phyloP scores from a whole-genome alignment of 495 filamentous ascomycete genomes.

The Penicillium coffeae region DNA sequence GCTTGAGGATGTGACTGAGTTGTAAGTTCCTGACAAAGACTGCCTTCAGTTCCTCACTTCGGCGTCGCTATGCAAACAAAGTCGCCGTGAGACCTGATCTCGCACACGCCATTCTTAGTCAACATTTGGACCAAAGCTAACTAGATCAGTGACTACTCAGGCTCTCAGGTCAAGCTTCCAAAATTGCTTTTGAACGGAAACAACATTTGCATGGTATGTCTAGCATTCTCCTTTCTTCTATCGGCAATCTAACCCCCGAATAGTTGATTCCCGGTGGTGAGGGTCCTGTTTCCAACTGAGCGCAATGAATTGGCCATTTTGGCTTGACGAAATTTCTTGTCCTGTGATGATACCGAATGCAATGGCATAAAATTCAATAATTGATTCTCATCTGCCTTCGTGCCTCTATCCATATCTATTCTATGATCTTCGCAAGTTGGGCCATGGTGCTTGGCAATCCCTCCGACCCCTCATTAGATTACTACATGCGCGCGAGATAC shows the following conservation, averaged over 20 bases:
- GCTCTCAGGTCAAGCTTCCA: constrained; percentile 76
- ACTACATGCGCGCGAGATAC: no score
- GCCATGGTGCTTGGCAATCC: no score
- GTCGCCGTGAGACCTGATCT: no score
- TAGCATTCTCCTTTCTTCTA: neutral
- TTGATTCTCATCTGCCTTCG: neutral
- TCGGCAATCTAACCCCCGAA: constrained; percentile 4
- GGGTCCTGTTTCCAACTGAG: constrained; percentile 54
- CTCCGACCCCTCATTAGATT: no score
- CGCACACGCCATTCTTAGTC: no score
- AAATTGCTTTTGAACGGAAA: constrained; percentile 98
- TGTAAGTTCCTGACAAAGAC: no score
- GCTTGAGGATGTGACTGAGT: constrained; percentile 93
- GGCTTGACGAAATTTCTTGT: constrained; percentile 22
- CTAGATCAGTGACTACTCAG: constrained; percentile 75
- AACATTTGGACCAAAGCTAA: constrained; percentile 26
- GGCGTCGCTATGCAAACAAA: neutral
- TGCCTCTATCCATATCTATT: no score
- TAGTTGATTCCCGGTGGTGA: constrained; percentile 88
- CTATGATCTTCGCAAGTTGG: no score
- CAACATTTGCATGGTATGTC: constrained; percentile 93
- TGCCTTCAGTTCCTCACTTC: neutral
- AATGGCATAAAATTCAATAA: constrained; percentile 5
- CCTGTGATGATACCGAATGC: constrained; percentile 32
- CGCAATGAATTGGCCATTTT: constrained; percentile 11